Evolutionary conservation across 805 yeast genomes (phyloP), one percentile per base, ranked within the genome.

Genomic region (Isabelozyma pseudorhagii): DNA sequence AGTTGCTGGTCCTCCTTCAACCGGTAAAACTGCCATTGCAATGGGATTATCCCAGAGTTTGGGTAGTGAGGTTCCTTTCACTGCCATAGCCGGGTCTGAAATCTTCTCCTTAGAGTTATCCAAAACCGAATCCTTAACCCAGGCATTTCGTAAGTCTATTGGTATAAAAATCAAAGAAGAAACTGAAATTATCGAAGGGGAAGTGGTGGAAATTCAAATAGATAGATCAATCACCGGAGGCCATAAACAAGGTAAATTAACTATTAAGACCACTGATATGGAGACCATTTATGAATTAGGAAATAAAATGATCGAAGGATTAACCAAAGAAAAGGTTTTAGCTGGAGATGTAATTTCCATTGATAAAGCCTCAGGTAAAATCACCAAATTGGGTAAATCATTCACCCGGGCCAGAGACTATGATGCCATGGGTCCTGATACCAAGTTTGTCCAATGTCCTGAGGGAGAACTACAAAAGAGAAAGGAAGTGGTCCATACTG

Each of bases 391-490:
- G 56, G 99, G 99, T 52, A 84, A 97, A 70, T 92, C 97, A 0
- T 96, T 90, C 70, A 85, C 98, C 5, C 83, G 97, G 59, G 96
- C 97, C 5, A 82, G 99, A 60, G 99, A 94, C 70, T 94, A 94
- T 69, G 99, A 94, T 72, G 97, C 98, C 42, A 90, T 91, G 96
- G 96, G 97, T 17, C 97, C 97, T 47, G 98, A 96, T 56, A 92
- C 97, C 45, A 92, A 91, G 70, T 94, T 94, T 67, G 97, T 94
- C 50, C 97, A 94, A 71, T 87, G 97, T 66, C 99, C 99, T 39
- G 97, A 94, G 68, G 99, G 99, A 50, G 99, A 94, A 75, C 82
- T 94, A 63, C 99, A 94, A 74, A 89, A 89, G 65, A 84, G 97
- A 62, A 90, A 89, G 65, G 96, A 91, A 64, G 96, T 91, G 36